Evolutionary conservation across 345 rosid species (phyloP).

Genomic region (Citrus cavaleriei): DNA sequence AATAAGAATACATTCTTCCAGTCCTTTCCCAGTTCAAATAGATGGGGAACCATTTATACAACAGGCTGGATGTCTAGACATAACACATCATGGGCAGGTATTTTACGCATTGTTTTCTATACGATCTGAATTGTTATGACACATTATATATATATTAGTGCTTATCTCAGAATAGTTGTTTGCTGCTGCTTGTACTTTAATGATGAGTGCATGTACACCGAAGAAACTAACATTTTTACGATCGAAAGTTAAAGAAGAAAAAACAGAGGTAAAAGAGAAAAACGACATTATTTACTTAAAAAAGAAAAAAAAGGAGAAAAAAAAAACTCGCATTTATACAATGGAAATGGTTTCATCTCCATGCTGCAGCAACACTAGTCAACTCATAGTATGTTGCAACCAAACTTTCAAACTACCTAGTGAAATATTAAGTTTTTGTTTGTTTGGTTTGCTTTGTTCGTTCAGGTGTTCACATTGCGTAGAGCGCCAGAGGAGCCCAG

Average conservation of each 20-base stretch:
- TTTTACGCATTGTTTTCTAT: not conserved
- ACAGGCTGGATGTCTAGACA: constrained; percentile 63
- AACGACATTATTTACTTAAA: too few relatives aligned
- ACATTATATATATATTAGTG: not conserved
- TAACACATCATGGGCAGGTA: constrained; percentile 74
- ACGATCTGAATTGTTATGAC: too few relatives aligned
- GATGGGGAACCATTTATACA: constrained; percentile 74
- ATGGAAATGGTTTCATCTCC: not conserved
- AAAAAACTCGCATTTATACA: too few relatives aligned
- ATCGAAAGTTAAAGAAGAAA: too few relatives aligned
- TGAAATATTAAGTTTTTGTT: not conserved
- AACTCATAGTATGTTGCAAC: not conserved
- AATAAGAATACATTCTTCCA: constrained; percentile 56
- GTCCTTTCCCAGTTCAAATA: constrained; percentile 64
- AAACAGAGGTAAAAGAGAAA: too few relatives aligned
- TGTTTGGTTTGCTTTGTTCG: not conserved
- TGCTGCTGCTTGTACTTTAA: too few relatives aligned
- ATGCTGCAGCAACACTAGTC: not conserved
- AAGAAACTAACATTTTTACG: too few relatives aligned
- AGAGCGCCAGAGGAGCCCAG: constrained; percentile 59
- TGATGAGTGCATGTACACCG: too few relatives aligned
- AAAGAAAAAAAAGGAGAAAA: too few relatives aligned
- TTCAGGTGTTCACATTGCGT: constrained; percentile 61
- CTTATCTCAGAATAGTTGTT: too few relatives aligned
- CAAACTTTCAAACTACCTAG: not conserved